These are phyloP conservation scores for Parsonsia alboflavescens DNA, from an alignment of 257 asterid species.

Conservation along the genomic window DNA sequence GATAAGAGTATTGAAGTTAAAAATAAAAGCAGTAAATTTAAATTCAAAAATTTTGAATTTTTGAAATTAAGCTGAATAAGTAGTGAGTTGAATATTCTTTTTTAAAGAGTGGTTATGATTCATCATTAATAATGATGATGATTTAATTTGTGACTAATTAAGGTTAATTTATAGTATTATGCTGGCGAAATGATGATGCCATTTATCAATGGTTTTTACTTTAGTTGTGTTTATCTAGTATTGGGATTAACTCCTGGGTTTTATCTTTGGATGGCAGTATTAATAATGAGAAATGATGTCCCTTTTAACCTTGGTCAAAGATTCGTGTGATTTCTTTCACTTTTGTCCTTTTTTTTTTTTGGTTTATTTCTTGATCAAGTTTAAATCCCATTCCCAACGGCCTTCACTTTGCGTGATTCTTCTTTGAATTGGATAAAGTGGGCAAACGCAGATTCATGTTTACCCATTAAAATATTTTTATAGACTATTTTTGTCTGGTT, in stretches of 20 bases:
- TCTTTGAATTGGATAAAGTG: background rate
- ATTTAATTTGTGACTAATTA: background rate
- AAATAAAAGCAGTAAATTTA: no score
- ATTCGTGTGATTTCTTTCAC: background rate
- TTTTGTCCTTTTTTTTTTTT: background rate
- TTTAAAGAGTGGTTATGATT: no score
- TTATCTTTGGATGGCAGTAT: background rate
- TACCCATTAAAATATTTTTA: no score
- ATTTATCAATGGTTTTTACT: background rate
- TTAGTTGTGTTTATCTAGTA: background rate
- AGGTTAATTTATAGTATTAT: no score
- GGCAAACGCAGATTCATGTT: no score
- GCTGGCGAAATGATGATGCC: background rate
- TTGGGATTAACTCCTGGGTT: background rate
- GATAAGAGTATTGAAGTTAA: no score
- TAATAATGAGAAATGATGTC: background rate
- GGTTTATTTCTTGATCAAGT: background rate
- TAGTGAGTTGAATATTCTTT: conserved; percentile 1
- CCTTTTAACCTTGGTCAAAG: background rate
- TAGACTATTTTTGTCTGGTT: no score
- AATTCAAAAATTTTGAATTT: background rate
- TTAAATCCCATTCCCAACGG: conserved; percentile 10
- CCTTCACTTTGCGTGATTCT: no score
- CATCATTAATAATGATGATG: background rate
- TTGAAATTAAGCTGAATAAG: background rate